phyloP scores from a whole-genome alignment of 2,329 filamentous ascomycete species.

The Madurella mycetomatis region DNA sequence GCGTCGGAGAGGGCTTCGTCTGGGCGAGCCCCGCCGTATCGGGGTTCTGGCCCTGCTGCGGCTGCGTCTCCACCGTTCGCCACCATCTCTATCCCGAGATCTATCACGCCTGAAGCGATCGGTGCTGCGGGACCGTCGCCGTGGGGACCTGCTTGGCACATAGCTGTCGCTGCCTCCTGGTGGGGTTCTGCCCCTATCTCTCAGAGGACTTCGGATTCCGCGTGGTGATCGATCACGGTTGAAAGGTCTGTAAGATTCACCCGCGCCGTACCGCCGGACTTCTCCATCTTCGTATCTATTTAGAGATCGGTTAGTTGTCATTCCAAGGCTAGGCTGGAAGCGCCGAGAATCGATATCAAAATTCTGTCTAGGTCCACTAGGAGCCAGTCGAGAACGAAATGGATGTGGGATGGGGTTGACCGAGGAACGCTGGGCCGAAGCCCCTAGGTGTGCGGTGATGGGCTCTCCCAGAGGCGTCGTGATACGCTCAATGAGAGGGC shows the following conservation, averaged over 20 bases:
- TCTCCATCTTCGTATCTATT: slow-evolving; percentile 57
- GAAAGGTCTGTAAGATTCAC: slow-evolving; percentile 58
- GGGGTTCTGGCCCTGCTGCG: slow-evolving; percentile 37
- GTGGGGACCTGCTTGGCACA: slow-evolving; percentile 38
- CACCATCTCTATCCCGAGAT: slow-evolving; percentile 33
- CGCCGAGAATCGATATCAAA: not conserved
- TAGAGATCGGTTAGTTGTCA: slow-evolving; percentile 16
- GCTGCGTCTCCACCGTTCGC: slow-evolving; percentile 39
- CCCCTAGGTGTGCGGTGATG: not conserved
- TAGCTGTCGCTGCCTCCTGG: slow-evolving; percentile 38
- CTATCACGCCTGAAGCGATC: slow-evolving; percentile 33
- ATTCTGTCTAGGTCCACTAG: not conserved
- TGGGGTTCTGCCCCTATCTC: slow-evolving; percentile 32
- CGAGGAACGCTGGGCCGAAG: not conserved
- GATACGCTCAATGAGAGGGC: slow-evolving; percentile 3
- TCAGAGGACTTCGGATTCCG: slow-evolving; percentile 25
- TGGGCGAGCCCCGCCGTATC: slow-evolving; percentile 31
- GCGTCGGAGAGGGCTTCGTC: slow-evolving; percentile 33
- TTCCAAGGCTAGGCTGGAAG: not conserved
- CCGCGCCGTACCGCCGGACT: slow-evolving; percentile 58
- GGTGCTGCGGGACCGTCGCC: slow-evolving; percentile 39
- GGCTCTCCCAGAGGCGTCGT: not conserved
- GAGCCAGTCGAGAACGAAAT: not conserved
- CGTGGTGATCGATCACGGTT: slow-evolving; percentile 37
- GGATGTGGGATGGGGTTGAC: slow-evolving; percentile 1